Evolutionary conservation across 345 rosid species (phyloP), one percentile per base, ranked within the genome.

Genomic region (Brassica napus): DNA sequence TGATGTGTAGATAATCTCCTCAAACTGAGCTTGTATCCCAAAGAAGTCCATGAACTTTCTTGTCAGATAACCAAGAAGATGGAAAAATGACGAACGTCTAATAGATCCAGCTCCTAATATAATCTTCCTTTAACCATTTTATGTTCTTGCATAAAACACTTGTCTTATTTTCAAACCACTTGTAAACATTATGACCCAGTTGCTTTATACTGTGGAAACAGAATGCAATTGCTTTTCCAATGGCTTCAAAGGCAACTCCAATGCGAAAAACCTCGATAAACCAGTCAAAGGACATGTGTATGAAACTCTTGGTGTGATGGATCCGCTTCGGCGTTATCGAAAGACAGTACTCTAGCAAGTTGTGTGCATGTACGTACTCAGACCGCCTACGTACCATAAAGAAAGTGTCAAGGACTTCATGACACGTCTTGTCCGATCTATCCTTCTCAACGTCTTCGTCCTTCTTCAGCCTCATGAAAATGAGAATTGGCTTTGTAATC

Each of bases 261-360:
- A 80, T 39, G n/a, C 18, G 1, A n/a, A 4, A 28, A 1, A 23
- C 0, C 4, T 18, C 15, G 34, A 69, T n/a, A 52, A 75, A 14
- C 18, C 0, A 5, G 54, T 31, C 68, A 8, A 81, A 4, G 24
- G 1, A 2, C 0, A 0, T 26, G 58, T 62, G 55, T 2, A 77
- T 65, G 4, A 37, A 6, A 39, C 85, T 81, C 28, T 67, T 81
- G 42, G 24, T 57, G 8, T 76, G 78, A 62, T 72, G 74, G 69
- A 90, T 78, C 62, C 42, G 32, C 10, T 24, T 3, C 0, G 85
- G 86, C 14, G 54, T 71, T 3, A 79, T 68, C 57, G 77, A 31
- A 14, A 88, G 77, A 77, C 89, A 88, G 57, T 76, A 89, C 16
- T 86, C 79, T 4, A 91, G 61, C 86, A 91, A 58, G 82, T 87